A percentile compares a stretch with the other conserved stretches of the same genome.
phyloP scores from a whole-genome alignment of 2,329 filamentous ascomycete genomes.

The Claviceps monticola region DNA sequence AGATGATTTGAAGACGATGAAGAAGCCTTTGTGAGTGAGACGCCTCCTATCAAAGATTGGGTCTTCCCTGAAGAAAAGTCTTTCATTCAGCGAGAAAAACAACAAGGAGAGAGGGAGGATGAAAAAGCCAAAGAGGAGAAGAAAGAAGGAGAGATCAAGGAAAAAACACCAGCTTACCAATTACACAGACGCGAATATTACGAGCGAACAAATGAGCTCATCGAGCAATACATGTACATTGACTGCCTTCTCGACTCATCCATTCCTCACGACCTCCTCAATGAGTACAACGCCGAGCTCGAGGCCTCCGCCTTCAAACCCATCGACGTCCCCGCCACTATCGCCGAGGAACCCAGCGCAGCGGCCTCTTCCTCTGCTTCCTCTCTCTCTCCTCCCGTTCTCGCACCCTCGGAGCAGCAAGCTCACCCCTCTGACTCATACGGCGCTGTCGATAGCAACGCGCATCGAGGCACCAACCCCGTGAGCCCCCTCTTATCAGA shows the following conservation, averaged over 20 bases:
- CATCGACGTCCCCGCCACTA: slow-evolving; percentile 56
- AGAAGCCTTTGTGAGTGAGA: slow-evolving; percentile 46
- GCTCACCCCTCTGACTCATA: slow-evolving; percentile 11
- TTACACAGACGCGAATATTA: slow-evolving; percentile 60
- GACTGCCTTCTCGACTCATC: slow-evolving; percentile 82
- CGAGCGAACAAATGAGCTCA: slow-evolving; percentile 72
- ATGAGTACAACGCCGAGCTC: slow-evolving; percentile 62
- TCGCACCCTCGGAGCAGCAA: slow-evolving; percentile 5
- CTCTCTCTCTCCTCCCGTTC: slow-evolving; percentile 5
- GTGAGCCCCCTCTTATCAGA: slow-evolving; percentile 16
- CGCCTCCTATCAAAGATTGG: neutral
- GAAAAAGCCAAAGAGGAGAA: no score
- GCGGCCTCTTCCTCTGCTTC: slow-evolving; percentile 13
- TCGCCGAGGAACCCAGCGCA: slow-evolving; percentile 49
- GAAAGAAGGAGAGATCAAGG: no score
- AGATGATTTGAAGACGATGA: slow-evolving; percentile 57
- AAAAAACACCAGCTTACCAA: neutral
- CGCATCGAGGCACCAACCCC: slow-evolving; percentile 10
- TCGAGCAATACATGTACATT: slow-evolving; percentile 89
- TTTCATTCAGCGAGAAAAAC: neutral
- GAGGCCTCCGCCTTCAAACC: slow-evolving; percentile 39
- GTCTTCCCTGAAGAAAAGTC: neutral
- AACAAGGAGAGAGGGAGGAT: neutral
- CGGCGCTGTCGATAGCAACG: slow-evolving; percentile 15
- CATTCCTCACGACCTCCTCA: slow-evolving; percentile 79